phyloP scores from a whole-genome alignment of 2,329 filamentous ascomycete genomes.

The Ascochyta viciae-villosae region DNA sequence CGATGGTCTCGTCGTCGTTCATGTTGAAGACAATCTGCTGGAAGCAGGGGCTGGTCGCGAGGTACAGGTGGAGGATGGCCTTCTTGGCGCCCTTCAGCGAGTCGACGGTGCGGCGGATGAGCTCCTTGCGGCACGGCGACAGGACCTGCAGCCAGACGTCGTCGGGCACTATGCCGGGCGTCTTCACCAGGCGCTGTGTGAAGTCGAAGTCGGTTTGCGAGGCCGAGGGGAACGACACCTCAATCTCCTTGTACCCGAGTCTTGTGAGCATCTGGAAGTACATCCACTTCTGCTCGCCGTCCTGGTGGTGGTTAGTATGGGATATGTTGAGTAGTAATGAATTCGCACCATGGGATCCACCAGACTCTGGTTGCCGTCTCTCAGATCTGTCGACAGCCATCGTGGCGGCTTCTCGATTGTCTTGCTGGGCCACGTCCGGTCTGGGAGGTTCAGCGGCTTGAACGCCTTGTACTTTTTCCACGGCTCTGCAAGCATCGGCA shows the following conservation, averaged over 20 bases:
- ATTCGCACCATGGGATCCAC: constrained; percentile 84
- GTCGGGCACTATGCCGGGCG: constrained; percentile 80
- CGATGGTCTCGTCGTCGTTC: constrained; percentile 80
- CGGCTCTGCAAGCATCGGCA: constrained; percentile 71
- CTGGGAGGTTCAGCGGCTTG: constrained; percentile 68
- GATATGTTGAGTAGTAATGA: neutral
- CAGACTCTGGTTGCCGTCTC: constrained; percentile 94
- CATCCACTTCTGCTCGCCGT: constrained; percentile 90
- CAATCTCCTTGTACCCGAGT: constrained; percentile 96
- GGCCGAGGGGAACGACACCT: constrained; percentile 93
- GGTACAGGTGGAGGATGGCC: constrained; percentile 92
- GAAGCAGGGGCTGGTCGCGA: constrained; percentile 96
- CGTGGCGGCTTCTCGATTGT: constrained; percentile 83
- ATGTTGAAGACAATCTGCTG: constrained; percentile 89
- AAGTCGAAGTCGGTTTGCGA: constrained; percentile 98
- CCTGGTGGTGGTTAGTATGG: constrained; percentile 58
- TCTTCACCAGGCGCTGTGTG: constrained; percentile 83
- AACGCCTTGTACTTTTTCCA: constrained; percentile 79
- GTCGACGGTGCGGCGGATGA: constrained; percentile 89
- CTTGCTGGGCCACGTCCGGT: constrained; percentile 85
- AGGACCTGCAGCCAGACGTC: constrained; percentile 93
- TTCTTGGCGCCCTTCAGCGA: constrained; percentile 89
- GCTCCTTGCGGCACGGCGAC: constrained; percentile 87
- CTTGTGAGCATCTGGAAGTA: constrained; percentile 95
- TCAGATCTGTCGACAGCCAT: constrained; percentile 87